Conservation (phyloP, 495 filamentous ascomycete genomes). For the Tuber microsphaerosporum region DNA sequence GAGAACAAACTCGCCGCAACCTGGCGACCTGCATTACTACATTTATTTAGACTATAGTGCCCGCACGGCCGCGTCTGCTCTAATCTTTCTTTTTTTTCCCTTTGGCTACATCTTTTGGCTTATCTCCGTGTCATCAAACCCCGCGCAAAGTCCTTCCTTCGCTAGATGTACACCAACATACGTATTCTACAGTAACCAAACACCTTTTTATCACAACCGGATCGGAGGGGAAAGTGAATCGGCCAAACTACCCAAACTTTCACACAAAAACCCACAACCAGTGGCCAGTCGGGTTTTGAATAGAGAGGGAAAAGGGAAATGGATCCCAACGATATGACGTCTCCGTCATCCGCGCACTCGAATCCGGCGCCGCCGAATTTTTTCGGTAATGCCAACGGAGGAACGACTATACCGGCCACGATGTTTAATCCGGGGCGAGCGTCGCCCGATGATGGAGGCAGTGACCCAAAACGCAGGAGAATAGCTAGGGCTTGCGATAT, state of each 20-base stretch:
- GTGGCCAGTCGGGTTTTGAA: not conserved
- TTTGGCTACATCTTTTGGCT: not conserved
- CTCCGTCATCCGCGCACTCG: slow-evolving; percentile 29
- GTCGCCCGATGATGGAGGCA: slow-evolving; percentile 56
- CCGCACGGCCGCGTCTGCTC: not conserved
- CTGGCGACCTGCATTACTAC: not conserved
- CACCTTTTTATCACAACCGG: not conserved
- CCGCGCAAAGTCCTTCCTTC: not conserved
- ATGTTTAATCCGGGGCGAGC: slow-evolving; percentile 42
- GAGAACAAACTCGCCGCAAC: not conserved
- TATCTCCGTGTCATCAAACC: not conserved
- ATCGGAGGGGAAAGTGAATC: not conserved
- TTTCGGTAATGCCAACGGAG: slow-evolving; percentile 31
- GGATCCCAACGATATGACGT: slow-evolving; percentile 36
- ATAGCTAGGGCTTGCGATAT: slow-evolving; percentile 97
- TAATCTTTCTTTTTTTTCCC: not conserved
- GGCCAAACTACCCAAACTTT: not conserved
- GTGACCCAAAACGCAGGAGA: slow-evolving; percentile 82
- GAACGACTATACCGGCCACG: slow-evolving; percentile 43
- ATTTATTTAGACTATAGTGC: not conserved
- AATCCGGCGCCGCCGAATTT: slow-evolving; percentile 30
- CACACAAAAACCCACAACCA: not conserved
- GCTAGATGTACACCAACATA: slow-evolving; percentile 1
- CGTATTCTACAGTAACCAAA: not conserved
- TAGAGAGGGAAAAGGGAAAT: slow-evolving; percentile 20